A percentile compares a stretch with the other conserved stretches of the same genome.
Conservation (phyloP, 2,329 filamentous ascomycete species). For the Trichoderma sp. region DNA sequence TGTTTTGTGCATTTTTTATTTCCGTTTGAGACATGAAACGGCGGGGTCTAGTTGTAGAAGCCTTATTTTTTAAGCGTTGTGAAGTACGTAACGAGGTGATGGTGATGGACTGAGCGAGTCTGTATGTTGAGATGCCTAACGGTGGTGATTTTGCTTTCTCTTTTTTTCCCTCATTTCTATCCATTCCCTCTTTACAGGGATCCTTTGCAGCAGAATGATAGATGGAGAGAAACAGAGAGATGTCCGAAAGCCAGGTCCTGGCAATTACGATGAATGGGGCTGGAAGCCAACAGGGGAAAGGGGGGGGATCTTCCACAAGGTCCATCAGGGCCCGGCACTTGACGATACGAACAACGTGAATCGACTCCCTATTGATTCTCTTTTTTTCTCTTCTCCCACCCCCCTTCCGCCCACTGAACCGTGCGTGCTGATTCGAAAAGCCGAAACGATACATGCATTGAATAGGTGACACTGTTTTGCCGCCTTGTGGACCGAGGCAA, state of each 20-base stretch:
- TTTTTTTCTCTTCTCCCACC: background rate
- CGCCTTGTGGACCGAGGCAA: background rate
- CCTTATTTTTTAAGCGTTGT: background rate
- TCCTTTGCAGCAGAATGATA: background rate
- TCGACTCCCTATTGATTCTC: background rate
- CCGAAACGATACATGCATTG: background rate
- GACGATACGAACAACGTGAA: background rate
- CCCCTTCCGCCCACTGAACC: background rate
- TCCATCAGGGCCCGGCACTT: background rate
- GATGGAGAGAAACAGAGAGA: background rate
- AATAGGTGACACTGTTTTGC: background rate
- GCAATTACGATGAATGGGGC: background rate
- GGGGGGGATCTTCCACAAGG: background rate
- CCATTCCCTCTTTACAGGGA: background rate
- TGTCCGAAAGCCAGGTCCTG: background rate
- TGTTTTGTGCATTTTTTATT: background rate
- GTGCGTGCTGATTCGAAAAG: background rate
- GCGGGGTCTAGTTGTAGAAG: background rate
- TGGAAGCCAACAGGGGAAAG: background rate
- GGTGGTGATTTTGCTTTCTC: background rate
- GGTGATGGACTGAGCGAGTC: too few relatives aligned
- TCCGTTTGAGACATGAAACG: slow-evolving; percentile 6
- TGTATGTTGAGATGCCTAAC: background rate
- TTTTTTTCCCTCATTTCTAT: background rate
- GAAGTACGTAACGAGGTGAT: too few relatives aligned